Base-by-base conservation (phyloP, 139 green algal genomes). In the Closterium sp. region DNA sequence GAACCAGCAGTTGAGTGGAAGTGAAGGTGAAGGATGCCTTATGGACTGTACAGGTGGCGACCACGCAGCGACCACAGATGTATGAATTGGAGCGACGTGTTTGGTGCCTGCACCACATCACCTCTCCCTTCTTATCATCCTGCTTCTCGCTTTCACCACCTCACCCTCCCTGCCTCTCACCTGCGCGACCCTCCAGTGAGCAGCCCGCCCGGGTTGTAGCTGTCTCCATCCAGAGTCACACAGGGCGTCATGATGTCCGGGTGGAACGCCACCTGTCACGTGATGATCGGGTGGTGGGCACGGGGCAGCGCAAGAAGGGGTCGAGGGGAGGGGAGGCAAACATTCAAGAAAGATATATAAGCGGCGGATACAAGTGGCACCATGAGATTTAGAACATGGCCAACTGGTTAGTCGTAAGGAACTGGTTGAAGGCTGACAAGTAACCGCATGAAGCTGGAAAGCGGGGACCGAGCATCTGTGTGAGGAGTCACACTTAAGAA, bases 141-240 rank as follows among this genome's bases (percentile, higher is more conserved):
- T 50, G 7, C 4, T 9, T 79, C 62, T 79, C 17, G 13, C 62
- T 79, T 9, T 50, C 38, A 50, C 38, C 38, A 50, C 38, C 62
- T 79, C 84, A 2, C 10, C 45, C 11, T 79, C 62, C 5, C 62
- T 79, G 11, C 2, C 62, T 79, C 62, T 79, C 62, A 42, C 34
- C 34, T 42, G 34, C 90, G 27, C 19, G 96, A 98, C 29, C 98
- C 97, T 10, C 97, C 97, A 30, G 97, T 98, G 13, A 98, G 95
- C 3, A 95, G 95, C 34, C 97, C 97, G n/a, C 84, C 87, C 0
- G 98, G 98, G 95, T 99, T 98, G 96, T 99, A 99, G 94, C 98
- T 96, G 89, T 99, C 98, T 7, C 98, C 98, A 90, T 99, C 97
- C 9, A 99, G 95, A 4, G 97, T 99, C 34, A 99, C 97, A 95